Base-by-base conservation (phyloP, 1,284 basidiomycete genomes). In the Trametes polyzona region DNA sequence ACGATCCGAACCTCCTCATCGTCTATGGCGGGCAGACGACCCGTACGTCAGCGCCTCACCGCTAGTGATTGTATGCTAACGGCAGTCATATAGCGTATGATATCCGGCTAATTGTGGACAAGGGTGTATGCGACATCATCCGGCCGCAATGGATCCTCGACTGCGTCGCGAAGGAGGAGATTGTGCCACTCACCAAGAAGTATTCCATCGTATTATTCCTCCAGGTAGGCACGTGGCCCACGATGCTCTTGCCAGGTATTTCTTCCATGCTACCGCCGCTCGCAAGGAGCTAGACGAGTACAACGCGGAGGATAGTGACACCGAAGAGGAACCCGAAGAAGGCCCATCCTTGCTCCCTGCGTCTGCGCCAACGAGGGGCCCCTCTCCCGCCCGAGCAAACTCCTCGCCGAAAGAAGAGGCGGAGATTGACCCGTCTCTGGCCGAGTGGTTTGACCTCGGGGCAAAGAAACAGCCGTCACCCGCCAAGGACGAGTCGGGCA, bases 71-170 rank as follows among this genome's bases (percentile, higher is more conserved):
- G 11, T 21, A 16, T 30, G 11, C 9, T 41, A 21, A 39, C 6
- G n/a, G 21, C 17, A 7, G 12, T 5, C 29, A 41, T 24, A 27
- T 50, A 91, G 87, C 88, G 1, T 88, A 87, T 62, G 84, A 89
- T 65, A 73, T 90, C 53, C 83, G 85, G 72, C 69, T 81, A 67
- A 78, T 83, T 65, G 87, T 84, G 55, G 76, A 88, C 59, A 88
- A 88, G 66, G 84, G 77, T 4, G 74, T 76, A 1, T 73, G 84
- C 55, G 90, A 93, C 66, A 82, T 96, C 47, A 75, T 96, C 53
- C 86, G 81, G 52, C 92, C 95, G 0, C 74, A 81, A 29, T 97
- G 94, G 93, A 78, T 97, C 47, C 70, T 80, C 41, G 91, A 94
- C 66, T 93, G 87, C n/a, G 79, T 95, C 40, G 76, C 80, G 3